Conservation (phyloP, 352 stramenopile genomes). For the Phytopythium aichiense region DNA sequence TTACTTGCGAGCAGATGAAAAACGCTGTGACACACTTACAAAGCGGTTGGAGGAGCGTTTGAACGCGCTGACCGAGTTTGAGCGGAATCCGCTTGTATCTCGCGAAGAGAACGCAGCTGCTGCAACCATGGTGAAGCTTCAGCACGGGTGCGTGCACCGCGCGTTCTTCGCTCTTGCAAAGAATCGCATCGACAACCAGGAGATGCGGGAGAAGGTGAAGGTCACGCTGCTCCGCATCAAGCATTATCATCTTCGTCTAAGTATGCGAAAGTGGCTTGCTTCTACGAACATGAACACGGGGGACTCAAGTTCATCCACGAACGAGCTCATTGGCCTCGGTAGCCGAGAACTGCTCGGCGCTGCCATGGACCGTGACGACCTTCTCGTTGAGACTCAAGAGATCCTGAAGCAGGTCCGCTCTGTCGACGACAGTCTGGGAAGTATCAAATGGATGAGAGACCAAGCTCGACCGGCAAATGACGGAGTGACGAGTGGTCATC, state of each 20-base stretch:
- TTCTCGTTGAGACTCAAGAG: conserved; percentile 41
- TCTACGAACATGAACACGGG: conserved; percentile 3
- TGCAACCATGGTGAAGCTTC: conserved; percentile 32
- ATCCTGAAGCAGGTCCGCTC: conserved; percentile 37
- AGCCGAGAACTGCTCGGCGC: conserved; percentile 45
- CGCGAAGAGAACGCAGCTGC: conserved; percentile 8
- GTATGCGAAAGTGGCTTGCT: conserved; percentile 24
- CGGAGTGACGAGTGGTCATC: too few relatives aligned
- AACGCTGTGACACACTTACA: conserved; percentile 24
- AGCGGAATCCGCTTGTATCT: conserved; percentile 26
- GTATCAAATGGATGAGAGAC: conserved; percentile 36
- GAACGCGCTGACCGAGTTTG: conserved; percentile 41
- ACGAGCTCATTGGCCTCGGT: conserved; percentile 25
- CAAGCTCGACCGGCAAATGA: conserved; percentile 18
- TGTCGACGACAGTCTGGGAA: conserved; percentile 32
- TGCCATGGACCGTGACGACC: conserved; percentile 38
- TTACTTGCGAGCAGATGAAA: conserved; percentile 57
- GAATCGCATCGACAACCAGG: conserved; percentile 28
- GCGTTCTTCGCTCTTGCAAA: conserved; percentile 46
- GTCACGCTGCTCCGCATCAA: conserved; percentile 21
- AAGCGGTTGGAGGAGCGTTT: conserved; percentile 35
- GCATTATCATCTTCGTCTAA: conserved; percentile 21
- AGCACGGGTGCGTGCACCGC: conserved; percentile 36
- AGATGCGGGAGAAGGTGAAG: conserved; percentile 38
- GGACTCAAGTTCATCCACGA: not conserved